Conservation (phyloP, 164 flowering plant genomes). For the Tetracentron sinense region DNA sequence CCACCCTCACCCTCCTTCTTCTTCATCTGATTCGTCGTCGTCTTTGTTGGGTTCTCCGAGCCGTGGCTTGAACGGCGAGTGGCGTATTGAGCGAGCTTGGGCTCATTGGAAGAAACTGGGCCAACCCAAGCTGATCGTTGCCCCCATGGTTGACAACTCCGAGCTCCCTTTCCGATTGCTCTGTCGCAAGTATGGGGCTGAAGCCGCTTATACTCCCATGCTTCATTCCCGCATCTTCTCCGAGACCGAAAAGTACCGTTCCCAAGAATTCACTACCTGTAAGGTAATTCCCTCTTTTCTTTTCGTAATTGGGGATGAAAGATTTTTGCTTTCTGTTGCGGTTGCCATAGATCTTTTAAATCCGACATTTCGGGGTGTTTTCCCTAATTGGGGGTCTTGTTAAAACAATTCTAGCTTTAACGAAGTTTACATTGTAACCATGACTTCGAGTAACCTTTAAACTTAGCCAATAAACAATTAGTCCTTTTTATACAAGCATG, state of each 20-base stretch:
- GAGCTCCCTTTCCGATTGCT: constrained; percentile 96
- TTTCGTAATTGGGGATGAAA: not conserved
- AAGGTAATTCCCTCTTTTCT: constrained; percentile 34
- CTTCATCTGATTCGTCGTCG: constrained; percentile 3
- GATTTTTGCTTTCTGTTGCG: not conserved
- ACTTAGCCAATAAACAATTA: too few relatives aligned
- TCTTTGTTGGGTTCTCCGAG: constrained; percentile 25
- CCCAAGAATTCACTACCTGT: constrained; percentile 79
- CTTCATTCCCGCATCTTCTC: constrained; percentile 77
- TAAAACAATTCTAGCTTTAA: too few relatives aligned
- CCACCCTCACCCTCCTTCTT: not conserved
- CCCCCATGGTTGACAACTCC: constrained; percentile 97
- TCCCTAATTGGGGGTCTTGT: too few relatives aligned
- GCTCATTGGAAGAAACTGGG: constrained; percentile 84
- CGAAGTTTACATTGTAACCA: too few relatives aligned
- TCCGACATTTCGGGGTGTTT: too few relatives aligned
- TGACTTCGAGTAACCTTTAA: too few relatives aligned
- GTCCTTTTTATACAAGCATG: too few relatives aligned
- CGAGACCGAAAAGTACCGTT: constrained; percentile 73
- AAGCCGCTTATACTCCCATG: constrained; percentile 98
- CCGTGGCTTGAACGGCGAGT: constrained; percentile 31
- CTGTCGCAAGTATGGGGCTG: constrained; percentile 86
- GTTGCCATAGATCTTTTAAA: not conserved
- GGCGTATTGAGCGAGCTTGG: constrained; percentile 80
- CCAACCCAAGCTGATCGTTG: constrained; percentile 74